These are phyloP conservation scores for Phytophthora macrochlamydospora DNA, from an alignment of 352 stramenopile genomes.

Conservation along the genomic window DNA sequence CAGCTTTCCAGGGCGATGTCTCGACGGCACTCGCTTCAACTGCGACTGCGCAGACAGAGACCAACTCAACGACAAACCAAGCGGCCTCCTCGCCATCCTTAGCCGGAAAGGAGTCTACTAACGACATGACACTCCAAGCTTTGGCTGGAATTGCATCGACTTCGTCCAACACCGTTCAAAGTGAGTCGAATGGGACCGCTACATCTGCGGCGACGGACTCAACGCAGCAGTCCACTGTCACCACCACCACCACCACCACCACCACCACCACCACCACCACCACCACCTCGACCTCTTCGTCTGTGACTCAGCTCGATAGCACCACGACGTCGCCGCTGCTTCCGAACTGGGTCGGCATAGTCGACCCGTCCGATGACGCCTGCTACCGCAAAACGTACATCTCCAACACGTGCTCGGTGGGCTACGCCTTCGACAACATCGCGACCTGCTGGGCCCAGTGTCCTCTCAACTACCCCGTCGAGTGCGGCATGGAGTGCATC, in stretches of 20 bases:
- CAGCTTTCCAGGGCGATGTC: slow-evolving; percentile 12
- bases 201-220: neutral
- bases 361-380: neutral
- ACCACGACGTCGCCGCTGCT: neutral
- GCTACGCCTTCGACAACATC: neutral
- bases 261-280: neutral
- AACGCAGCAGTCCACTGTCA: slow-evolving; percentile 1
- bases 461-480: neutral
- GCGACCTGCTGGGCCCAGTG: neutral
- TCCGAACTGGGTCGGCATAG: neutral
- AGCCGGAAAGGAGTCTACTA: neutral
- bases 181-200: neutral
- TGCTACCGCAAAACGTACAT: neutral
- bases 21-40: neutral
- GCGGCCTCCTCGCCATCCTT: neutral
- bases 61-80: neutral
- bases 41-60: neutral
- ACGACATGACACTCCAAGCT: neutral
- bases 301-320: slow-evolving; percentile 1
- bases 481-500: neutral
- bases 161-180: neutral
- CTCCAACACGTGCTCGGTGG: neutral
- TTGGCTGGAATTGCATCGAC: neutral
- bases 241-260: neutral
- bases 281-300: neutral